phyloP scores from a whole-genome alignment of 192 early-diverging fungal genomes.

The Coemansia sp. region DNA sequence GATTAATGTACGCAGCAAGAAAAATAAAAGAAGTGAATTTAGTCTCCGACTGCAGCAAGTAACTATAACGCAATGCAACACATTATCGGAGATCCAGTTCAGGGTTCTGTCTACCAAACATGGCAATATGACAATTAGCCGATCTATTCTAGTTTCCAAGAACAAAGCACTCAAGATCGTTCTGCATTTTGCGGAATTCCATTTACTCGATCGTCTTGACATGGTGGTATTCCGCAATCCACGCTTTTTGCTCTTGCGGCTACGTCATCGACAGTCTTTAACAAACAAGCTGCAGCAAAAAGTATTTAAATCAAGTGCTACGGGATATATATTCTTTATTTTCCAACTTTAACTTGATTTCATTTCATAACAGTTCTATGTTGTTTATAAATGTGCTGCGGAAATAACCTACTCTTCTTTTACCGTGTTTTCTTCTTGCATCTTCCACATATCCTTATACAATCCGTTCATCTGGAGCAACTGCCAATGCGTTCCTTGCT shows the following conservation, averaged over 20 bases:
- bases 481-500: slow-evolving; percentile 83
- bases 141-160: not conserved
- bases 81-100: not conserved
- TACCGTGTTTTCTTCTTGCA: slow-evolving; percentile 38
- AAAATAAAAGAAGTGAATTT: not conserved
- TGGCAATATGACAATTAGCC: not conserved
- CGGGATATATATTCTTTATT: no score
- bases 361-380: not conserved
- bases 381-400: not conserved
- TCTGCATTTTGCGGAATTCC: not conserved
- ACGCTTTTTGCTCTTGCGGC: not conserved
- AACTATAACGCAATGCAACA: not conserved
- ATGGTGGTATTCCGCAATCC: not conserved
- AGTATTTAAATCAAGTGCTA: no score
- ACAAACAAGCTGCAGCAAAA: not conserved
- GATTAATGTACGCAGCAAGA: not conserved
- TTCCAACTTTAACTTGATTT: no score
- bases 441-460: slow-evolving; percentile 88
- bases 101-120: not conserved
- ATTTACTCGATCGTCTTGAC: not conserved
- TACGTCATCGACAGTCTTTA: no score
- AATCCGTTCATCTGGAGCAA: slow-evolving; percentile 67
- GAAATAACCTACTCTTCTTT: not conserved
- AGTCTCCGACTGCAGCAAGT: not conserved
- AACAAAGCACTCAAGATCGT: not conserved